A percentile compares a stretch with the other conserved stretches of the same genome.
These are phyloP conservation scores for Eucommia ulmoides DNA, from an alignment of 257 asterid genomes.

Conservation along the genomic window DNA sequence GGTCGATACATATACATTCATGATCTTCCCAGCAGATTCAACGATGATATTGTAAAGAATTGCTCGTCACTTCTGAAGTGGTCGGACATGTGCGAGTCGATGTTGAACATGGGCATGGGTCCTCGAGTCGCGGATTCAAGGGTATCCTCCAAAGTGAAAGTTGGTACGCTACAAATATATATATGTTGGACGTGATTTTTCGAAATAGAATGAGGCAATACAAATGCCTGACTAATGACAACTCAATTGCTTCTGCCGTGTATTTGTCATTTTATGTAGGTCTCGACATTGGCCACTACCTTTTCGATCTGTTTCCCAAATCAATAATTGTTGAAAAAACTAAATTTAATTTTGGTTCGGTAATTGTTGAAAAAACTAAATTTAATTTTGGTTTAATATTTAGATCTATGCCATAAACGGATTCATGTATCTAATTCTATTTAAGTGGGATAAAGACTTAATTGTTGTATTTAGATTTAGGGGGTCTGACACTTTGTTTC, in stretches of 20 bases:
- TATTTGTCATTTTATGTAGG: not conserved
- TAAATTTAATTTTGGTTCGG: no score
- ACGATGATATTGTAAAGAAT: slow-evolving; percentile 1
- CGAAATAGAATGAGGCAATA: not conserved
- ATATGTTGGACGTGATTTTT: not conserved
- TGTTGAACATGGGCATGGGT: slow-evolving; percentile 1
- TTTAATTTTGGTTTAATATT: no score
- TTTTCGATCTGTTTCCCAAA: no score
- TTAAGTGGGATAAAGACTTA: no score
- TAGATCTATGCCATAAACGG: no score
- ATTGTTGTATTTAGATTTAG: no score
- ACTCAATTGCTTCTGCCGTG: not conserved
- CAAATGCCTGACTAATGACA: not conserved
- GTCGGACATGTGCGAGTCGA: not conserved
- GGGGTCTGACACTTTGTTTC: no score
- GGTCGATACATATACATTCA: slow-evolving; percentile 3
- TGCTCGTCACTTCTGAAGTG: not conserved
- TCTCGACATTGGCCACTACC: not conserved
- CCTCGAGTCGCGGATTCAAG: not conserved
- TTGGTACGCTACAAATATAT: slow-evolving; percentile 4
- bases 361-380: no score
- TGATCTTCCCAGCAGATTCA: slow-evolving; percentile 12
- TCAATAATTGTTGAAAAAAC: no score
- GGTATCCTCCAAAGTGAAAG: slow-evolving; percentile 4
- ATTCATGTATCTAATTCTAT: no score